Conservation (phyloP, 306 rosid species). For the Rosa lucieae region DNA sequence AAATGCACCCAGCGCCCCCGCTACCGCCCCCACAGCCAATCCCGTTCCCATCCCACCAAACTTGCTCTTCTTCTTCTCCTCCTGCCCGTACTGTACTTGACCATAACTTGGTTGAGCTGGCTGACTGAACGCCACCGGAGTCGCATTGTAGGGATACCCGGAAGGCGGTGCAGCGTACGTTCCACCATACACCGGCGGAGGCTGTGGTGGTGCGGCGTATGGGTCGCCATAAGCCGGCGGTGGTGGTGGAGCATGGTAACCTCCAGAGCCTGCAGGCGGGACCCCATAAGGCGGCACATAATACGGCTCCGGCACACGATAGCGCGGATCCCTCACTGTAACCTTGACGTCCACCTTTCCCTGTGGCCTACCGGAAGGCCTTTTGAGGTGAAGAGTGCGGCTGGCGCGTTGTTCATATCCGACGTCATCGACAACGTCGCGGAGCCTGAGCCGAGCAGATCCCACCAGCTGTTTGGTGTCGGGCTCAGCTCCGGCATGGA, state of each 20-base stretch:
- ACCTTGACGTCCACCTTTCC: constrained; percentile 69
- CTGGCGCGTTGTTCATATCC: constrained; percentile 44
- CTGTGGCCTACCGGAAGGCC: constrained; percentile 84
- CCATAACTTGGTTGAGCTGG: constrained; percentile 39
- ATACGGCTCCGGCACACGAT: constrained; percentile 43
- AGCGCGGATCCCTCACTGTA: constrained; percentile 38
- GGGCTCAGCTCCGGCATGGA: constrained; percentile 62
- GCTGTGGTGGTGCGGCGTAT: constrained; percentile 20
- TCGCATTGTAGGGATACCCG: constrained; percentile 41
- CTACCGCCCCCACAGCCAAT: constrained; percentile 86
- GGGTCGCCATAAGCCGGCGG: constrained; percentile 34
- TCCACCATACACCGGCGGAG: background rate
- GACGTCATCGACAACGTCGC: constrained; percentile 47
- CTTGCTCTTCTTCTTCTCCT: constrained; percentile 69
- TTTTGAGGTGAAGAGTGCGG: constrained; percentile 50
- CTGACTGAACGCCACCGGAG: constrained; percentile 28
- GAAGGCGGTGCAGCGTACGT: constrained; percentile 12
- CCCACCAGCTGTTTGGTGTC: constrained; percentile 81
- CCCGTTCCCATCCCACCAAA: constrained; percentile 93
- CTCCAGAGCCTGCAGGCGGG: constrained; percentile 46
- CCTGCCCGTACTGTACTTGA: constrained; percentile 28
- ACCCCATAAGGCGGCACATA: constrained; percentile 62
- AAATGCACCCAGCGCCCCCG: constrained; percentile 67
- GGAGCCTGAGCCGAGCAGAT: constrained; percentile 55
- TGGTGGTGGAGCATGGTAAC: constrained; percentile 35